Conservation (phyloP, 2,329 filamentous ascomycete species). For the Truncatella angustata region DNA sequence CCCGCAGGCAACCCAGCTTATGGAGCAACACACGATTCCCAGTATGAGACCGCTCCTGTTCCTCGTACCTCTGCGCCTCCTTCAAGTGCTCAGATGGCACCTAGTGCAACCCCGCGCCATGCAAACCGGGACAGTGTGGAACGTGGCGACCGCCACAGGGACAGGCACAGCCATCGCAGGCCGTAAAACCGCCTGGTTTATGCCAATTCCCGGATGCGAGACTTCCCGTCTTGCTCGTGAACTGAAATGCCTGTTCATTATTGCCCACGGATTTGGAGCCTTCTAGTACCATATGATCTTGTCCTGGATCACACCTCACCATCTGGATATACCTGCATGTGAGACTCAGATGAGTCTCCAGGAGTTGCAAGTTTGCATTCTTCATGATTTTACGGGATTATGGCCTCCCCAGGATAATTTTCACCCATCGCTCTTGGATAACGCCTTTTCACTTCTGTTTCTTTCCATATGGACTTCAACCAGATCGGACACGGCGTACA, state of each 20-base stretch:
- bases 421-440: slow-evolving; percentile 16
- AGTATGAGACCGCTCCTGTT: slow-evolving; percentile 49
- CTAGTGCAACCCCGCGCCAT: slow-evolving; percentile 29
- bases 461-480: slow-evolving; percentile 22
- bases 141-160: slow-evolving; percentile 26
- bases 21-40: slow-evolving; percentile 42
- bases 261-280: slow-evolving; percentile 28
- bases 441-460: slow-evolving; percentile 9
- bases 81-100: slow-evolving; percentile 27
- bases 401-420: slow-evolving; percentile 10
- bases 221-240: slow-evolving; percentile 23
- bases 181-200: slow-evolving; percentile 21
- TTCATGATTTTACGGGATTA: slow-evolving; percentile 22
- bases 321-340: slow-evolving; percentile 30
- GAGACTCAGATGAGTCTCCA: slow-evolving; percentile 24
- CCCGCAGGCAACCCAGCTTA: slow-evolving; percentile 47
- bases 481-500: slow-evolving; percentile 32
- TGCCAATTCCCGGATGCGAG: slow-evolving; percentile 12
- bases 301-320: slow-evolving; percentile 25
- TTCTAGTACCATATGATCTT: slow-evolving; percentile 21
- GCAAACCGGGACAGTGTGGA: slow-evolving; percentile 19
- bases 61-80: slow-evolving; percentile 27
- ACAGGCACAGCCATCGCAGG: slow-evolving; percentile 28
- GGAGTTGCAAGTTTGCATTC: slow-evolving; percentile 34
- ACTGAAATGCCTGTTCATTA: slow-evolving; percentile 26